phyloP scores from a whole-genome alignment of 2,329 filamentous ascomycete species.

The Metarhizium album region DNA sequence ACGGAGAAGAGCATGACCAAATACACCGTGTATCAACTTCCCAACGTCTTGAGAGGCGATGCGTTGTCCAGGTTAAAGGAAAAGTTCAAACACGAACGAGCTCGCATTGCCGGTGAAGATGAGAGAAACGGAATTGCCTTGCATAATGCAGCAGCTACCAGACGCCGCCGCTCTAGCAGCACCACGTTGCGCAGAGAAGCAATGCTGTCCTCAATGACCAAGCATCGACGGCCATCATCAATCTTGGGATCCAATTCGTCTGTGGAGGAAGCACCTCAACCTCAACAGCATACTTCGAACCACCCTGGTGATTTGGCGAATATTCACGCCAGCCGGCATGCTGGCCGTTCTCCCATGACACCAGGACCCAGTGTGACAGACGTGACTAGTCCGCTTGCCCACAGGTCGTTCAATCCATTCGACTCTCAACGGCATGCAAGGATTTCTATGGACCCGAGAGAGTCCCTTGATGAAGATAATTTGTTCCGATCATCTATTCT shows the following conservation, averaged over 20 bases:
- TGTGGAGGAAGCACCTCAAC: conserved; percentile 27
- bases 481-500: conserved; percentile 83
- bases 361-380: conserved; percentile 17
- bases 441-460: conserved; percentile 55
- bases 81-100: conserved; percentile 78
- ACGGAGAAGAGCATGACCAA: conserved; percentile 92
- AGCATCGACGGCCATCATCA: conserved; percentile 33
- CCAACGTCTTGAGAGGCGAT: conserved; percentile 78
- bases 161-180: conserved; percentile 61
- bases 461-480: conserved; percentile 78
- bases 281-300: conserved; percentile 34
- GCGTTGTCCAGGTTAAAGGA: conserved; percentile 79
- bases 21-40: conserved; percentile 83
- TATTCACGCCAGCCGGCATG: conserved; percentile 56
- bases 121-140: conserved; percentile 82
- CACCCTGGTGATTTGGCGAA: conserved; percentile 74
- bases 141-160: conserved; percentile 63
- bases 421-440: conserved; percentile 38
- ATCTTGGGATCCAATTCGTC: conserved; percentile 27
- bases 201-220: conserved; percentile 53
- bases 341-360: conserved; percentile 30
- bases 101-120: conserved; percentile 71
- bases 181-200: conserved; percentile 71
- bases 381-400: conserved; percentile 34
- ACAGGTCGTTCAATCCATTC: conserved; percentile 46